A percentile compares a stretch with the other conserved stretches of the same genome.
Conservation (phyloP, 352 stramenopile genomes). For the Phytophthora megakarya region DNA sequence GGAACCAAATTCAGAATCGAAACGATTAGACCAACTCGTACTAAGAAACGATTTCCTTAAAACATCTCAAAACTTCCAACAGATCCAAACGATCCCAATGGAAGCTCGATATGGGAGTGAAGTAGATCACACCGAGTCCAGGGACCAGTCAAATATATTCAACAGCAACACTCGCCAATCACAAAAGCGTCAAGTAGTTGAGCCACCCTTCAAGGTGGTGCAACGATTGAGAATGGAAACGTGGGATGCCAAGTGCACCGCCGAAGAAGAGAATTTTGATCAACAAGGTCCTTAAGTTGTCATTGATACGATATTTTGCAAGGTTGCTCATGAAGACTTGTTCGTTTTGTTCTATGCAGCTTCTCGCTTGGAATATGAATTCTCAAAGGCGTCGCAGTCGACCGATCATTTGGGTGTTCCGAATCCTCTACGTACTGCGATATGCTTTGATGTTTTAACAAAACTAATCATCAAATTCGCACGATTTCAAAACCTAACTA, state of each 20-base stretch:
- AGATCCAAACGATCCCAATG: neutral
- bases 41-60: conserved; percentile 12
- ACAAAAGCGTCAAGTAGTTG: conserved; percentile 6
- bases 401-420: conserved; percentile 58
- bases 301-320: neutral
- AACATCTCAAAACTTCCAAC: conserved; percentile 9
- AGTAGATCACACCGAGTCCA: neutral
- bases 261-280: conserved; percentile 31
- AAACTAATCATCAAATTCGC: conserved; percentile 52
- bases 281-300: conserved; percentile 25
- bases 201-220: conserved; percentile 20
- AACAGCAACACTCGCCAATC: neutral
- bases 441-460: conserved; percentile 58
- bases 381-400: conserved; percentile 51
- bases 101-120: neutral
- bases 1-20: no score
- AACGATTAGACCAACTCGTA: neutral
- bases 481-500: conserved; percentile 53
- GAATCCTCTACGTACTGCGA: conserved; percentile 61
- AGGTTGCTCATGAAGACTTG: neutral
- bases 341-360: conserved; percentile 15
- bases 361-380: conserved; percentile 50
- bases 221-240: conserved; percentile 30
- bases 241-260: conserved; percentile 35
- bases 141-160: neutral